Percentiles rank a stretch among this genome's conserved stretches.
phyloP scores from a whole-genome alignment of 2,329 filamentous ascomycete genomes.

The Hirsutella minnesotensis region DNA sequence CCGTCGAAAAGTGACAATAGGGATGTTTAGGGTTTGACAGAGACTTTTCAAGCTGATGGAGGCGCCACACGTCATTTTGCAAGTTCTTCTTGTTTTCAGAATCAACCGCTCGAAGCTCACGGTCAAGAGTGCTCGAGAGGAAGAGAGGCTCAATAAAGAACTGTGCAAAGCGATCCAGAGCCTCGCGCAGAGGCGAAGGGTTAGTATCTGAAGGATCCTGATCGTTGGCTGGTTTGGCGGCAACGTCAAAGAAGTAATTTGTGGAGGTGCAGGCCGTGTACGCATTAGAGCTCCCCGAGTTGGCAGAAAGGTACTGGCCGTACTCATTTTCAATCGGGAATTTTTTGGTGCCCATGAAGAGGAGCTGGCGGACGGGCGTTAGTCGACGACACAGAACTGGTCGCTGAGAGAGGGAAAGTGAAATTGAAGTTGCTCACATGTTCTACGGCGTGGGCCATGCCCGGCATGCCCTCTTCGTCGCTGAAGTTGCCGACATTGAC shows the following conservation, averaged over 20 bases:
- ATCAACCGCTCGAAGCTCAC: constrained; percentile 80
- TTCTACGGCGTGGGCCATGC: constrained; percentile 92
- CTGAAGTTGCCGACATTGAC: constrained; percentile 95
- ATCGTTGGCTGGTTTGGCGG: constrained; percentile 59
- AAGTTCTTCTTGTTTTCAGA: constrained; percentile 98
- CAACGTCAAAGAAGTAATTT: constrained; percentile 96
- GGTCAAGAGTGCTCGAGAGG: constrained; percentile 70
- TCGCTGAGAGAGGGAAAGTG: background rate
- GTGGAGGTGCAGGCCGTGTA: constrained; percentile 90
- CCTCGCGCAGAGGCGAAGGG: constrained; percentile 58
- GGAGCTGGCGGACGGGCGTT: constrained; percentile 33
- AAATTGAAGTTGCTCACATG: constrained; percentile 42
- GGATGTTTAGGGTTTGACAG: constrained; percentile 81
- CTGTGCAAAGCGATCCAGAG: constrained; percentile 82
- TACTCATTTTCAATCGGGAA: constrained; percentile 95
- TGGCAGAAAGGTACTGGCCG: constrained; percentile 78
- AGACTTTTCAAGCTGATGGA: constrained; percentile 79
- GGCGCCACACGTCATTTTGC: constrained; percentile 78
- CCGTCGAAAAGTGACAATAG: constrained; percentile 84
- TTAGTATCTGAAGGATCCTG: constrained; percentile 42
- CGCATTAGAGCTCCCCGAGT: constrained; percentile 88
- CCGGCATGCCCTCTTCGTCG: constrained; percentile 80
- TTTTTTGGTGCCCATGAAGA: constrained; percentile 99
- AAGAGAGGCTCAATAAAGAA: constrained; percentile 89
- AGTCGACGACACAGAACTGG: constrained; percentile 4